Conservation (phyloP, 495 filamentous ascomycete genomes). For the Chaetomium fimeti region DNA sequence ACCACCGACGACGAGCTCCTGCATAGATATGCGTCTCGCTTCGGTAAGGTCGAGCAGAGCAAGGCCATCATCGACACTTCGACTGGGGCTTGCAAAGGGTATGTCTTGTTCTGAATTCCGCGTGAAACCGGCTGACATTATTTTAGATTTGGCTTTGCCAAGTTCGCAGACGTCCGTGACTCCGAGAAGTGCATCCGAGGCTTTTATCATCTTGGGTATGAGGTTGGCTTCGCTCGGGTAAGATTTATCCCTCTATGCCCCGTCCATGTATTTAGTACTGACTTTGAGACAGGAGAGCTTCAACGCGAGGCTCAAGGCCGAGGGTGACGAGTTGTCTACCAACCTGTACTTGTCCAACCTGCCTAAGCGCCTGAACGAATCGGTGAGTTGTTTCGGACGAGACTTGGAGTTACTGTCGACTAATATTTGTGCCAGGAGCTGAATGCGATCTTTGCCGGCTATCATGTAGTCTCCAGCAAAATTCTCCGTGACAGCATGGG, state of each 20-base stretch:
- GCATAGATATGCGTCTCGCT: conserved; percentile 74
- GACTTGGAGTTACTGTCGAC: neutral
- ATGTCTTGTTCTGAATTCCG: conserved; percentile 28
- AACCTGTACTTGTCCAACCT: conserved; percentile 98
- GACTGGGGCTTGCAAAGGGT: conserved; percentile 94
- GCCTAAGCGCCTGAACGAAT: conserved; percentile 83
- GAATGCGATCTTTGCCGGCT: conserved; percentile 74
- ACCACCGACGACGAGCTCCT: conserved; percentile 92
- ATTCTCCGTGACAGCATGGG: conserved; percentile 87
- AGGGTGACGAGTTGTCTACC: conserved; percentile 80
- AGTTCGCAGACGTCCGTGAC: conserved; percentile 80
- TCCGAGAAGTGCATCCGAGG: conserved; percentile 94
- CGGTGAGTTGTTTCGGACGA: conserved; percentile 50
- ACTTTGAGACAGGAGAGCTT: conserved; percentile 71
- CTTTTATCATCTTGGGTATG: conserved; percentile 91
- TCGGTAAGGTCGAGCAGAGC: conserved; percentile 86
- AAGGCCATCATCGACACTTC: conserved; percentile 96
- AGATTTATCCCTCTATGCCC: conserved; percentile 18
- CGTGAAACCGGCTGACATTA: conserved; percentile 27
- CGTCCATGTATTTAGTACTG: conserved; percentile 7
- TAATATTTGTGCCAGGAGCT: conserved; percentile 56
- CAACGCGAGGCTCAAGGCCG: conserved; percentile 90
- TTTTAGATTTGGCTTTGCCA: conserved; percentile 88
- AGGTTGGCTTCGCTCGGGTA: conserved; percentile 93
- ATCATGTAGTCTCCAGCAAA: conserved; percentile 82